Evolutionary conservation across 2,329 filamentous ascomycete genomes (phyloP), one percentile per base, ranked within the genome.

Genomic region (Escovopsis sp.): DNA sequence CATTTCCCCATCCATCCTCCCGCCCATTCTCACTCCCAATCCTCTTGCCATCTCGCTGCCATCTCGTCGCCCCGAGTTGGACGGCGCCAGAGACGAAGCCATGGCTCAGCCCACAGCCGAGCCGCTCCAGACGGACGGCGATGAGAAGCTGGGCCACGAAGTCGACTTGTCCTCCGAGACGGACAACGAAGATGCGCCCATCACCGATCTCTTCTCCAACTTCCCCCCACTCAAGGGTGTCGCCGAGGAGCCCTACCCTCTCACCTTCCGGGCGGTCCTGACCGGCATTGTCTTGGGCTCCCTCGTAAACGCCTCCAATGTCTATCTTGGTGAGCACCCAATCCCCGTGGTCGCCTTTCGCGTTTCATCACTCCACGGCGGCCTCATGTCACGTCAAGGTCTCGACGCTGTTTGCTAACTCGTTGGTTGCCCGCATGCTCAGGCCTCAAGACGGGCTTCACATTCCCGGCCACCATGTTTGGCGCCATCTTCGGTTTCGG

Each of bases 301-400:
- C 13, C 58, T 76, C 8, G 70, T 76, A 43, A 74, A 73, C 45
- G 69, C 70, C 9, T 74, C 70, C 39, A 76, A 76, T 47, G 59
- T 76, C 29, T 76, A 76, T 44, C 62, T 76, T 18, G 70, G 70
- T 60, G 54, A 34, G 51, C 39, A 18, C 15, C 1, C 4, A 32
- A 9, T 13, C 5, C 5, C 12, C 9, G n/a, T n/a, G n/a, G n/a
- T n/a, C n/a, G n/a, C n/a, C n/a, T n/a, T n/a, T n/a, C n/a, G n/a
- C n/a, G n/a, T n/a, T n/a, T n/a, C n/a, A n/a, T n/a, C n/a, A n/a
- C n/a, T n/a, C n/a, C n/a, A n/a, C n/a, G n/a, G n/a, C n/a, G n/a
- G n/a, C n/a, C n/a, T n/a, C n/a, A n/a, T n/a, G n/a, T n/a, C n/a
- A n/a, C n/a, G n/a, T n/a, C n/a, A n/a, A n/a, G n/a, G n/a, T n/a